Conservation (phyloP, 2,329 filamentous ascomycete genomes). For the Pseudopithomyces chartarum region DNA sequence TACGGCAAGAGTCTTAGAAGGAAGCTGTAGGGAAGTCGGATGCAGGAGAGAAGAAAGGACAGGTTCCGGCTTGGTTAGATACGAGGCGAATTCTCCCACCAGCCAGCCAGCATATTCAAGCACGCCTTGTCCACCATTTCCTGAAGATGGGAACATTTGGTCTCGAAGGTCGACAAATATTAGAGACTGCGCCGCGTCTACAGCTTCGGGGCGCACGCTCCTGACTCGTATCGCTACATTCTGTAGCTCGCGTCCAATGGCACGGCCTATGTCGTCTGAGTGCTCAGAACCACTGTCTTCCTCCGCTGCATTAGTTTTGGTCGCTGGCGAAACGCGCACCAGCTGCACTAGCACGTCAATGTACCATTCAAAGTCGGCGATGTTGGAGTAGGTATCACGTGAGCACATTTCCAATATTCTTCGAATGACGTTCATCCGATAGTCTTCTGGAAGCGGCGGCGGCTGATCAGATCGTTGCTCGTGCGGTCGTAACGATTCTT, state of each 20-base stretch:
- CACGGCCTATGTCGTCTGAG: constrained; percentile 61
- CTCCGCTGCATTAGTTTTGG: constrained; percentile 30
- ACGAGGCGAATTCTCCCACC: constrained; percentile 82
- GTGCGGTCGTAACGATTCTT: constrained; percentile 58
- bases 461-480: constrained; percentile 55
- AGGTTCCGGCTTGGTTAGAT: constrained; percentile 71
- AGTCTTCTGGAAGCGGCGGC: constrained; percentile 80
- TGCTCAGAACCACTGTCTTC: constrained; percentile 34
- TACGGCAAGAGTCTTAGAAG: constrained; percentile 72
- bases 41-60: constrained; percentile 77
- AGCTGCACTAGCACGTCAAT: constrained; percentile 87
- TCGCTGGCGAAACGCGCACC: constrained; percentile 69
- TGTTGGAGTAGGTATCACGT: constrained; percentile 81
- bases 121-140: constrained; percentile 63
- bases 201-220: constrained; percentile 78
- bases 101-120: constrained; percentile 82
- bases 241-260: constrained; percentile 82
- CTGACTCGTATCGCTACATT: constrained; percentile 92
- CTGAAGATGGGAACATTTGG: constrained; percentile 59
- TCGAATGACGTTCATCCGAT: constrained; percentile 79
- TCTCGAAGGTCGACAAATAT: constrained; percentile 68
- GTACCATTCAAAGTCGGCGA: constrained; percentile 97
- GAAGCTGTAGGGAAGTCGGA: constrained; percentile 60
- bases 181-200: constrained; percentile 77
- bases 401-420: constrained; percentile 89